Base-by-base conservation (phyloP, 768 basidiomycete genomes). In the Rhizopogon sp. region DNA sequence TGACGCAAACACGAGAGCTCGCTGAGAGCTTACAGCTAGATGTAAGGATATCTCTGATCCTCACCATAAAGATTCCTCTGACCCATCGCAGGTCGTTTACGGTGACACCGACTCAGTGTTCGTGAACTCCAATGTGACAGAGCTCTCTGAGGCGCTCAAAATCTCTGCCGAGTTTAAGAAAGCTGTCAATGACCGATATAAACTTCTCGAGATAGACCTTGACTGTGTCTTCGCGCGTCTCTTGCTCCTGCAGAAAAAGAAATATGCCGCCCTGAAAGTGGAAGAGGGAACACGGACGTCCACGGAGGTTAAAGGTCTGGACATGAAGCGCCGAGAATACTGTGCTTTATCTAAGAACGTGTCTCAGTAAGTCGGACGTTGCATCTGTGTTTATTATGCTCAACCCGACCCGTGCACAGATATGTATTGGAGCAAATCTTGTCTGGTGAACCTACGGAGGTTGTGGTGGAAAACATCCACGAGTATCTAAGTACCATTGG, bases 81-180 rank as follows among this genome's bases (percentile, higher is more conserved):
- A 5, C 29, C 3, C 17, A 10, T 17, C 22, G 20, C 54, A 99
- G 96, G 96, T 99, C 62, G 88, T 99, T 8, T 99, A 99, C 63
- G 97, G 97, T 60, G 97, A 99, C 66, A 99, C 97, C 0, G 97
- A 99, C 69, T 99, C 97, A 0, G 91, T 99, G 53, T 98, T 99
- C 69, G 90, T 99, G 60, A 98, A 99, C 71, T 94, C 97, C 3
- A 93, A 94, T 62, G 91, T 89, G 29, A 88, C 85, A 0, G 90
- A 94, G 42, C 82, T 95, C 25, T 80, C 85, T 0, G 89, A 96
- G 45, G 97, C 97, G 2, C 76, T 96, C 50, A 90, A 88, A 72
- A 97, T 96, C 52, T 94, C 96, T 2, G 82, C 82, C 5, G 84
- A 88, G 39, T 90, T 99, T 80, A 98, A 98, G 75, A 94, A 93